Evolutionary conservation across 2,329 filamentous ascomycete genomes (phyloP).

Genomic region (Moelleriella libera): DNA sequence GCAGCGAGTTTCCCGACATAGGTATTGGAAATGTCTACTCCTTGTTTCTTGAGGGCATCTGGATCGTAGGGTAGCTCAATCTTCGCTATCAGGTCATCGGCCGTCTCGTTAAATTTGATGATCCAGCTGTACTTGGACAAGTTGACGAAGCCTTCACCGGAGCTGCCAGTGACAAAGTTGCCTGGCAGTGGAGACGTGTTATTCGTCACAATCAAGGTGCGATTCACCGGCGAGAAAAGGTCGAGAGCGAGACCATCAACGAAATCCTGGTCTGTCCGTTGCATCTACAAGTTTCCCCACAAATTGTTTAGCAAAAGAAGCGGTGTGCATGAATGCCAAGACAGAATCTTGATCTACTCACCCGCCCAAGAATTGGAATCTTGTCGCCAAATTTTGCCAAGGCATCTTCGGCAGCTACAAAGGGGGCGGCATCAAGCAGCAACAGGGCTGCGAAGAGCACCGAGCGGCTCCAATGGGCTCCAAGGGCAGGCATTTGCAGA

Average conservation of each 20-base stretch:
- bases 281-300: conserved; percentile 1
- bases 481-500: neutral
- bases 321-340: neutral
- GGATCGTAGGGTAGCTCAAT: conserved; percentile 16
- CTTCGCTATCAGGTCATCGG: conserved; percentile 18
- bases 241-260: conserved; percentile 17
- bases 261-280: conserved; percentile 15
- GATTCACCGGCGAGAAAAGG: conserved; percentile 15
- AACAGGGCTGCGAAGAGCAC: neutral
- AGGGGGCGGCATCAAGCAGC: neutral
- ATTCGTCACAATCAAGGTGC: conserved; percentile 14
- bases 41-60: neutral
- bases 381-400: conserved; percentile 1
- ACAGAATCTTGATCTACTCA: neutral
- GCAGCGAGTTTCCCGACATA: conserved; percentile 4
- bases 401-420: neutral
- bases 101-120: conserved; percentile 15
- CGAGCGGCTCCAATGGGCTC: neutral
- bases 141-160: conserved; percentile 14
- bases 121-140: conserved; percentile 16
- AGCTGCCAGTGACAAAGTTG: conserved; percentile 14
- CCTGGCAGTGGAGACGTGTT: conserved; percentile 14
- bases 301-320: neutral
- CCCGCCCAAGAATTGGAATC: conserved; percentile 1
- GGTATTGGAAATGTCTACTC: conserved; percentile 1